Percentiles rank a stretch among this genome's conserved stretches.
Evolutionary conservation across 768 basidiomycete species (phyloP).

Genomic region (Suillus plorans): DNA sequence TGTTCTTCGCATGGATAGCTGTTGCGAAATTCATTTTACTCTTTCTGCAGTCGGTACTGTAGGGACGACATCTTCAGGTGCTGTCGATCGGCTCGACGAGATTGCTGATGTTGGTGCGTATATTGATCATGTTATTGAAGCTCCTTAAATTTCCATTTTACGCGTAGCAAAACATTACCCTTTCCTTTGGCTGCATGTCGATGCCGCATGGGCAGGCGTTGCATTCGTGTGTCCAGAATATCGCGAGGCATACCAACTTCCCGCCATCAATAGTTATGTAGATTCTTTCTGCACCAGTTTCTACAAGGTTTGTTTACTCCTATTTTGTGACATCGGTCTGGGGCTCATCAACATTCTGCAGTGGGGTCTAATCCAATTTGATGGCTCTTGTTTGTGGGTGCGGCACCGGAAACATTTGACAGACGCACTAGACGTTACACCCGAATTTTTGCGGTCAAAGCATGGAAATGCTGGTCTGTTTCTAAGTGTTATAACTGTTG

Average conservation of each 20-base stretch:
- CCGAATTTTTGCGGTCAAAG: slow-evolving; percentile 77
- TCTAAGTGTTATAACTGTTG: too few species aligned
- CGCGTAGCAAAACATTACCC: slow-evolving; percentile 57
- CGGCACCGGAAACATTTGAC: slow-evolving; percentile 70
- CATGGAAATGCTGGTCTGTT: slow-evolving; percentile 65
- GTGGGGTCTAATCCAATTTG: slow-evolving; percentile 93
- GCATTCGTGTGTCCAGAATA: slow-evolving; percentile 79
- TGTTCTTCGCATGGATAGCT: background rate
- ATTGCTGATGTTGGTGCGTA: slow-evolving; percentile 66
- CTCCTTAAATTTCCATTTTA: background rate
- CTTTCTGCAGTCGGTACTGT: slow-evolving; percentile 71
- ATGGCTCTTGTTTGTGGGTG: slow-evolving; percentile 79
- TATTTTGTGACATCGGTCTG: background rate
- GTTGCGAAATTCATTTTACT: background rate
- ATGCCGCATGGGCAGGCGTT: slow-evolving; percentile 91
- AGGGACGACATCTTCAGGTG: slow-evolving; percentile 89
- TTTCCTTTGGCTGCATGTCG: slow-evolving; percentile 82
- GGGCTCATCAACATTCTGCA: slow-evolving; percentile 22
- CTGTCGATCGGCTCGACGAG: slow-evolving; percentile 77
- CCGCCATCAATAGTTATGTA: slow-evolving; percentile 72
- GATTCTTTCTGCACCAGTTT: slow-evolving; percentile 88
- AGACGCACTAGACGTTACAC: slow-evolving; percentile 83
- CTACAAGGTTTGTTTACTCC: slow-evolving; percentile 62
- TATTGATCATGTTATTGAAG: background rate
- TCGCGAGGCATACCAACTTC: slow-evolving; percentile 57